A percentile compares a stretch with the other conserved stretches of the same genome.
These are phyloP conservation scores for Thymus mandschuricus DNA, from an alignment of 257 asterid genomes.

Conservation along the genomic window DNA sequence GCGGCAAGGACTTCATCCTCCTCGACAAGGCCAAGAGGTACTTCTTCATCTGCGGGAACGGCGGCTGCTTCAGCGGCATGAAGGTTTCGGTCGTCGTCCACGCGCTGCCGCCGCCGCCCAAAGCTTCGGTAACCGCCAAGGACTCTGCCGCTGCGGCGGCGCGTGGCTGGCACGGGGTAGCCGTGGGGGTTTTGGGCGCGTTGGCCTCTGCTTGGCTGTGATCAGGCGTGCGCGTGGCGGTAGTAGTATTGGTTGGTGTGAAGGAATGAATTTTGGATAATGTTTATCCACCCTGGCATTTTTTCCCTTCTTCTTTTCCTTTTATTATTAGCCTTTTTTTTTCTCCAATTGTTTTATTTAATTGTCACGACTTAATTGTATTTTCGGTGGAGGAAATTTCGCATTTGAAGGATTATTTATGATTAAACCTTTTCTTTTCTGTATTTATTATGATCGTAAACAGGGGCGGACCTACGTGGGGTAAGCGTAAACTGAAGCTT, in stretches of 20 bases:
- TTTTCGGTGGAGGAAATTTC: neutral
- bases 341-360: constrained; percentile 17
- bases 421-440: neutral
- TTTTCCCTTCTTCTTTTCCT: neutral
- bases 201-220: constrained; percentile 40
- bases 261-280: constrained; percentile 20
- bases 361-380: neutral
- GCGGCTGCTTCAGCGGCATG: constrained; percentile 87
- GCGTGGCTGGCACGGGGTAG: constrained; percentile 21
- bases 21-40: constrained; percentile 67
- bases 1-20: constrained; percentile 78
- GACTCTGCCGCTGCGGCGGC: constrained; percentile 35
- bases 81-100: constrained; percentile 82
- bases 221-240: constrained; percentile 13
- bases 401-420: neutral
- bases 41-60: constrained; percentile 83
- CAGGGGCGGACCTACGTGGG: no score
- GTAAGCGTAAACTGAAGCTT: no score
- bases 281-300: neutral
- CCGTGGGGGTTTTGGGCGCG: constrained; percentile 24
- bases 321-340: neutral
- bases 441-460: no score
- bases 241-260: constrained; percentile 11
- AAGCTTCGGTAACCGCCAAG: constrained; percentile 38
- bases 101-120: constrained; percentile 71